Conservation (phyloP, 495 filamentous ascomycete genomes). For the Ramalina peruviana region DNA sequence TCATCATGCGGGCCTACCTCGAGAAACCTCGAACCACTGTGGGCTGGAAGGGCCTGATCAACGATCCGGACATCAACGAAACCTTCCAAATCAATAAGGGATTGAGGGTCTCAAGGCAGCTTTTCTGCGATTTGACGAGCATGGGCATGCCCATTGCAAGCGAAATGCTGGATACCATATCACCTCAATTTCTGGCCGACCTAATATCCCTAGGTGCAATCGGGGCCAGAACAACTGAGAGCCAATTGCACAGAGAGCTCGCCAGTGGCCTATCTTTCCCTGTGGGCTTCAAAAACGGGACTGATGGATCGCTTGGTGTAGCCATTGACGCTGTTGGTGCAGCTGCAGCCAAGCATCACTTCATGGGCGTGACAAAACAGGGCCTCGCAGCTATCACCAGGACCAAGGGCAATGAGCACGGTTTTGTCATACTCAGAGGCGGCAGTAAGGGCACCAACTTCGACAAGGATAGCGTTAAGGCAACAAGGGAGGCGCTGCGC, state of each 20-base stretch:
- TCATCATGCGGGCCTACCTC: constrained; percentile 96
- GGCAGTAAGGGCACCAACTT: constrained; percentile 92
- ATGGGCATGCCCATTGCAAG: constrained; percentile 96
- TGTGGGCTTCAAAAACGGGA: constrained; percentile 99
- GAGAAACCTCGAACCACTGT: constrained; percentile 98
- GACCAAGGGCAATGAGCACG: constrained; percentile 92
- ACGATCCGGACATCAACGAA: constrained; percentile 97
- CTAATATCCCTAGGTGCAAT: constrained; percentile 83
- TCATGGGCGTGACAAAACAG: constrained; percentile 95
- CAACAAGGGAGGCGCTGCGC: constrained; percentile 54
- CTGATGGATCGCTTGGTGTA: constrained; percentile 78
- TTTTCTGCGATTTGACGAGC: constrained; percentile 88
- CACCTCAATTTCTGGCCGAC: constrained; percentile 95
- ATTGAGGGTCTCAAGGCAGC: constrained; percentile 66
- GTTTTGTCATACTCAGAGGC: constrained; percentile 92
- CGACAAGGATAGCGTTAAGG: constrained; percentile 68
- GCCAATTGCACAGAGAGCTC: constrained; percentile 86
- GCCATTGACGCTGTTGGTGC: constrained; percentile 95
- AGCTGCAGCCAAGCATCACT: constrained; percentile 87
- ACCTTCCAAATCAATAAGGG: constrained; percentile 99
- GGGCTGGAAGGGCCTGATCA: constrained; percentile 98
- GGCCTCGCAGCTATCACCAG: constrained; percentile 93
- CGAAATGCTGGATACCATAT: constrained; percentile 98
- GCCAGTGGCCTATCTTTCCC: constrained; percentile 92
- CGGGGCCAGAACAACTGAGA: constrained; percentile 90